A percentile compares a stretch with the other conserved stretches of the same genome.
Conservation (phyloP, 306 rosid genomes). For the Vicia faba region DNA sequence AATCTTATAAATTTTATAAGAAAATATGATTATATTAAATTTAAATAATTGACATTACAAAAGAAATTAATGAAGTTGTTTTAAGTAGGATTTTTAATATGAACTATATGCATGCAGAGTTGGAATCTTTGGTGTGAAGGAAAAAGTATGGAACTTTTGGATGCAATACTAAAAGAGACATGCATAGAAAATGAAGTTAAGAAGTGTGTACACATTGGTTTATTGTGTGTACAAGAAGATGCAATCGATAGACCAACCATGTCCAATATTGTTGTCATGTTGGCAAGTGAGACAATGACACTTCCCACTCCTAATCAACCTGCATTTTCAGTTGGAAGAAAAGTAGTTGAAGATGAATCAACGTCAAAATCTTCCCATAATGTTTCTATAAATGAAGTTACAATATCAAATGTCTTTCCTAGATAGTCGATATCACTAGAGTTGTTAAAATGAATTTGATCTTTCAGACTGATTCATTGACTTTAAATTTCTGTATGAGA, state of each 20-base stretch:
- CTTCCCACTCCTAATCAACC: slow-evolving; percentile 56
- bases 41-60: not conserved
- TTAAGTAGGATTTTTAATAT: not conserved
- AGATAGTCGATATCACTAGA: slow-evolving; percentile 1
- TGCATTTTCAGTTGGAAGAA: slow-evolving; percentile 45
- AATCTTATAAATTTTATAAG: not conserved
- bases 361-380: slow-evolving; percentile 32
- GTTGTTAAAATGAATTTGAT: too few relatives aligned
- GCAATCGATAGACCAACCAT: slow-evolving; percentile 56
- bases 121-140: slow-evolving; percentile 62
- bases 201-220: slow-evolving; percentile 52
- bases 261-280: slow-evolving; percentile 48
- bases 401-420: slow-evolving; percentile 36
- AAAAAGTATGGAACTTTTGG: slow-evolving; percentile 45
- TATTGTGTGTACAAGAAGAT: slow-evolving; percentile 62
- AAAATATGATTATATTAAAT: not conserved
- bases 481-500: too few relatives aligned
- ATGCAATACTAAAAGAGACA: slow-evolving; percentile 42
- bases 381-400: slow-evolving; percentile 36
- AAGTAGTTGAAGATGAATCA: slow-evolving; percentile 25
- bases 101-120: slow-evolving; percentile 41
- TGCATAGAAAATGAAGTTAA: slow-evolving; percentile 31
- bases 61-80: not conserved
- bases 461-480: too few relatives aligned
- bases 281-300: slow-evolving; percentile 42